Conservation (phyloP, 2,329 filamentous ascomycete genomes). For the Sordariomycetes sp. region DNA sequence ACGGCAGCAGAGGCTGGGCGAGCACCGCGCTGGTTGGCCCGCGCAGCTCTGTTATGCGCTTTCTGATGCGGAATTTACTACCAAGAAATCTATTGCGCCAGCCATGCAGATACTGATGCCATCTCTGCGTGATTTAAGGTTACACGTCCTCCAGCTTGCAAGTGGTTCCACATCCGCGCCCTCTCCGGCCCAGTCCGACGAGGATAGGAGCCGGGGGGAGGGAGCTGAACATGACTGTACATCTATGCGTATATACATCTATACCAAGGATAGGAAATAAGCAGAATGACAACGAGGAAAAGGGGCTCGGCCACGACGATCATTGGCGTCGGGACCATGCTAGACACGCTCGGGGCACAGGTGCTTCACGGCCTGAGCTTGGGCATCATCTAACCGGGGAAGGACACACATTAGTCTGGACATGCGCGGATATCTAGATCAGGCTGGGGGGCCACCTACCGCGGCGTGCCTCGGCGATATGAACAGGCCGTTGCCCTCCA, state of each 20-base stretch:
- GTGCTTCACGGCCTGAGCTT: conserved; percentile 7
- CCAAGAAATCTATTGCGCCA: not conserved
- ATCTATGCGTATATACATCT: not conserved
- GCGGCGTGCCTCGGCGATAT: conserved; percentile 77
- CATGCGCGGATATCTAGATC: not conserved
- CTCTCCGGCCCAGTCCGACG: not conserved
- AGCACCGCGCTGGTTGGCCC: not conserved
- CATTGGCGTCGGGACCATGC: not conserved
- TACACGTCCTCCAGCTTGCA: not conserved
- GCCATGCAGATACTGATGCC: not conserved
- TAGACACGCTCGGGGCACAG: too few species aligned
- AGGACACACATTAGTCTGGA: not conserved
- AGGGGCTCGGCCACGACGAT: not conserved
- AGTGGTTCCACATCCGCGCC: not conserved
- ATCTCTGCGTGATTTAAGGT: not conserved
- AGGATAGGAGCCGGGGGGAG: not conserved
- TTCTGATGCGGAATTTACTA: not conserved
- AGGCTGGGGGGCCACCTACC: conserved; percentile 37
- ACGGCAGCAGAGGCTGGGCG: not conserved
- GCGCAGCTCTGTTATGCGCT: not conserved
- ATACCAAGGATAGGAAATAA: not conserved
- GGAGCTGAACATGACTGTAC: not conserved
- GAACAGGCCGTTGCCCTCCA: conserved; percentile 78
- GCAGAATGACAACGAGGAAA: not conserved
- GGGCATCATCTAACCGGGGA: conserved; percentile 12